Percentiles rank a stretch among this genome's conserved stretches.
Conservation (phyloP, 2,329 filamentous ascomycete genomes). For the Claviceps pazoutovae region DNA sequence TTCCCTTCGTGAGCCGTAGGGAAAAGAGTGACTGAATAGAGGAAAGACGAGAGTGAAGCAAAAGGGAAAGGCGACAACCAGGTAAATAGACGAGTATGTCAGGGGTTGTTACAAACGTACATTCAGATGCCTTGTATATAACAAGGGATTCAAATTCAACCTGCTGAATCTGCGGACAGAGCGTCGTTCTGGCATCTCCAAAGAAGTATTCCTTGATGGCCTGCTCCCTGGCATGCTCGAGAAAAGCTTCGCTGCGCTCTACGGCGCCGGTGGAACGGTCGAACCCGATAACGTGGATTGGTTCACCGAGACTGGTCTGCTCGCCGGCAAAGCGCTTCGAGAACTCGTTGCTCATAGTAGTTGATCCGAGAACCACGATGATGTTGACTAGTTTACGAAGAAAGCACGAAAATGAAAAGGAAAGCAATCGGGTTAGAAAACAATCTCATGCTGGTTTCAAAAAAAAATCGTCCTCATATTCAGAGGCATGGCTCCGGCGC, state of each 20-base stretch:
- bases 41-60: background rate
- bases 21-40: background rate
- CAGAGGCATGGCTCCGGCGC: too few relatives aligned
- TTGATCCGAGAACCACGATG: slow-evolving; percentile 69
- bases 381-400: slow-evolving; percentile 47
- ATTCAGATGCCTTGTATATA: slow-evolving; percentile 55
- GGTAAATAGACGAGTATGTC: background rate
- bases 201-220: slow-evolving; percentile 92
- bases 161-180: slow-evolving; percentile 79
- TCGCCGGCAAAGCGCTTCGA: slow-evolving; percentile 49
- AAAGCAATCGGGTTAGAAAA: background rate
- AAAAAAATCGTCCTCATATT: too few relatives aligned
- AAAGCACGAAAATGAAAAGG: background rate
- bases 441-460: too few relatives aligned
- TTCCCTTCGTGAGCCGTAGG: background rate
- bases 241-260: slow-evolving; percentile 57
- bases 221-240: slow-evolving; percentile 59
- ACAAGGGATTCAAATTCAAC: slow-evolving; percentile 62
- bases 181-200: slow-evolving; percentile 58
- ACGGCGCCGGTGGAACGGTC: slow-evolving; percentile 79
- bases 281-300: slow-evolving; percentile 61
- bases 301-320: slow-evolving; percentile 46
- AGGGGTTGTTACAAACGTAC: slow-evolving; percentile 25
- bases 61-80: background rate
- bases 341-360: slow-evolving; percentile 62